Percentiles rank a stretch among this genome's conserved stretches.
Evolutionary conservation across 164 flowering plant genomes (phyloP).

Genomic region (Echeveria elegans): DNA sequence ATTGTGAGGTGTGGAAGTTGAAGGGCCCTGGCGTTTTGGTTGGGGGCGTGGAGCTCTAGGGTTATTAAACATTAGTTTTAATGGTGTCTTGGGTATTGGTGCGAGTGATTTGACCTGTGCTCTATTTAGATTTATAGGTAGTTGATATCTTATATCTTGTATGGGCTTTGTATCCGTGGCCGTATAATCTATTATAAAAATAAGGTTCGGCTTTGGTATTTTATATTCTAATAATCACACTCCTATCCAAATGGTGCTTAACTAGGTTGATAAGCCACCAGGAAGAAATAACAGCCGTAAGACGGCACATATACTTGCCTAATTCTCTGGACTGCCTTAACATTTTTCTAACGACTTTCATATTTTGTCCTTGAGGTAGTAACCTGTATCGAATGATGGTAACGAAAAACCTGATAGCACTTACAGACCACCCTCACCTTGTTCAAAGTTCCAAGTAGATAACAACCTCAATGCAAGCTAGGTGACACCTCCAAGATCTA

Average conservation of each 20-base stretch:
- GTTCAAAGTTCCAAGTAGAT: background rate
- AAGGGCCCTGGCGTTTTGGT: no score
- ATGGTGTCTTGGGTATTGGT: no score
- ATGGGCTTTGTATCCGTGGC: no score
- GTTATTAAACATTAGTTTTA: no score
- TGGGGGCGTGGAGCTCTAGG: no score
- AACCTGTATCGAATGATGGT: constrained; percentile 29
- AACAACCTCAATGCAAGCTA: background rate
- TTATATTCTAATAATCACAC: constrained; percentile 3
- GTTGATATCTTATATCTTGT: no score
- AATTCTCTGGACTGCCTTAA: background rate
- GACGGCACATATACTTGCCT: constrained; percentile 39
- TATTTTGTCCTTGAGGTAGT: background rate
- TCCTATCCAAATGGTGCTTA: background rate
- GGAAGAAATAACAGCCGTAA: constrained; percentile 87
- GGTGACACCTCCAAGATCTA: constrained; percentile 44
- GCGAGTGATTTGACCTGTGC: no score
- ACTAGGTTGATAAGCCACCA: constrained; percentile 74
- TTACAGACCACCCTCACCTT: background rate
- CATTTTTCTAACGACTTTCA: background rate
- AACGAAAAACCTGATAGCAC: constrained; percentile 7
- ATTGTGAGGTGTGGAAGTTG: no score
- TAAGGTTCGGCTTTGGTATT: background rate
- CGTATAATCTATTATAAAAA: no score
- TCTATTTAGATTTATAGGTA: no score